Evolutionary conservation across 331 rosid species (phyloP), one percentile per base, ranked within the genome.

Genomic region (Prunus yedoensis): DNA sequence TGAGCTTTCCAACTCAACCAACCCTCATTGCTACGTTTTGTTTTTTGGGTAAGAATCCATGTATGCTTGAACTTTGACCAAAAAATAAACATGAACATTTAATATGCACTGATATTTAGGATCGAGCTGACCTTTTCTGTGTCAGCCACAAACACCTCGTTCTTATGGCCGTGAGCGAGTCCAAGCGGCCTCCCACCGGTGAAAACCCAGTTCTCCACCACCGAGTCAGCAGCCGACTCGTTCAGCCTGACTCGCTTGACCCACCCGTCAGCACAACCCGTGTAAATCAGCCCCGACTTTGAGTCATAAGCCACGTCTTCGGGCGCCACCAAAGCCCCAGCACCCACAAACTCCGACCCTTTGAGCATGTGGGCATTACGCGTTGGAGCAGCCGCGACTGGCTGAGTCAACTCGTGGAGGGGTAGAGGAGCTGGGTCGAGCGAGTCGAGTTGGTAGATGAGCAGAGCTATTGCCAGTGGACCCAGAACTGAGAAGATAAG

Each of bases 171-270:
- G n/a, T 80, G 70, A 51, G 87, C 94, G 0, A 91, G 75, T 10
- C 98, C 96, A 6, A 94, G 89, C 0, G 98, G 97, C 6, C 98
- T 81, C 8, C 98, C 98, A 2, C 89, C 94, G 0, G 93, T 91
- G 75, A 83, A 74, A 21, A 83, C 88, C 96, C 97, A 91, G 4
- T 80, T 65, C 23, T 88, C 84, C 10, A 94, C 88, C 17, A 53
- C 80, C 71, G 88, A 77, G 85, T 88, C 83, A 70, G 49, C 51
- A n/a, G 16, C 88, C 50, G 87, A 87, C 46, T 89, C 87, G 56
- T 83, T 87, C 53, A 91, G n/a, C n/a, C 58, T 78, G 21, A 91
- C 79, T 83, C 91, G 88, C 76, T 86, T 90, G 32, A 94, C 43
- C 98, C 98, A 93, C 68, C 98, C 98, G 28, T 91, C 93, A 3